Evolutionary conservation across 2,329 filamentous ascomycete genomes (phyloP), one percentile per base, ranked within the genome.

Genomic region (Orbilia brochopaga): DNA sequence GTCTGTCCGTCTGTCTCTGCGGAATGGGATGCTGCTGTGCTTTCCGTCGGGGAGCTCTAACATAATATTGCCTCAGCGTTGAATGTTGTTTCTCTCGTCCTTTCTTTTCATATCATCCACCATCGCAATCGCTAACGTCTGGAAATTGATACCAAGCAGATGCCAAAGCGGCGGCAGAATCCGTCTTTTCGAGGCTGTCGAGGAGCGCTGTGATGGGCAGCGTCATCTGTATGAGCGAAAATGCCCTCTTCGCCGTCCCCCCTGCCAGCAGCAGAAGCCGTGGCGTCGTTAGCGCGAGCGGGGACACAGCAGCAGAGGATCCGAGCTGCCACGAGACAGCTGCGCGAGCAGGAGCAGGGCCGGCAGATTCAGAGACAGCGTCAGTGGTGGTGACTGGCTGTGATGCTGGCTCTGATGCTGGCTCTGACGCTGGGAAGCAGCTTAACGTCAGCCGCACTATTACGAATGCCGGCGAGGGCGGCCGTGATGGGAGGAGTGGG

Each of bases 121-220:
- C 37, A 4, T 42, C 15, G 37, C 44, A 27, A 58, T 48, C 19
- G 46, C 21, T 46, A 52, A 46, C 46, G 54, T 44, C 54, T 11
- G 15, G 24, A 63, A 44, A n/a, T 42, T 50, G 35, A 23, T 53
- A 52, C 65, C 44, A 58, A 51, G 46, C 23, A 51, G 46, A n/a
- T 30, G 50, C 53, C 40, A 13, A 27, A 56, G 35, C 35, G 37
- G 27, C n/a, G 27, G 30, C 58, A 13, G 65, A 70, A 23, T 70
- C 64, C 19, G 66, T 72, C n/a, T 65, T 72, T 40, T 56, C 66
- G 32, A 70, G 48, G 56, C 48, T 63, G 48, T 27, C 66, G 40
- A 70, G 44, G 65, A 58, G 23, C 19, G 32, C 42, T 30, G 24
- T 56, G 23, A 40, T 19, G 35, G 30, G 59, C 21, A 44, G 50